Evolutionary conservation across 805 yeast species (phyloP).

Genomic region (Peterozyma toletana): DNA sequence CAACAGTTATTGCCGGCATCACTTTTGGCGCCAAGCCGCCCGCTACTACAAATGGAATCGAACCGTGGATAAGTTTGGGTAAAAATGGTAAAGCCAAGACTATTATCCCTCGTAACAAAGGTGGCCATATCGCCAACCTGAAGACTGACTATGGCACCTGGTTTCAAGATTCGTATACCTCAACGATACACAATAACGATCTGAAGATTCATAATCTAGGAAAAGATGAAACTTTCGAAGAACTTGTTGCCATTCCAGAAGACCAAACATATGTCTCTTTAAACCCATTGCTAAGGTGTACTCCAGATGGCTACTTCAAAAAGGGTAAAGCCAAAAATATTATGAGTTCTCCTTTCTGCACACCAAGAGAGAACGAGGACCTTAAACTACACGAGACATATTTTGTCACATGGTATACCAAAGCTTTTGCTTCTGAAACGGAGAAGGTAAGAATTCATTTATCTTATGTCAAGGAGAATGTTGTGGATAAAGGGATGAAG

Average conservation of each 20-base stretch:
- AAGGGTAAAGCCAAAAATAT: slow-evolving; percentile 53
- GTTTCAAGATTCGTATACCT: slow-evolving; percentile 64
- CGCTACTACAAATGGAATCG: slow-evolving; percentile 52
- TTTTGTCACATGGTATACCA: slow-evolving; percentile 77
- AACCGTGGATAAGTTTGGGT: slow-evolving; percentile 76
- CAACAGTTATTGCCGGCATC: slow-evolving; percentile 57
- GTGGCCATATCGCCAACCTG: slow-evolving; percentile 60
- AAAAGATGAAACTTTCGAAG: slow-evolving; percentile 49
- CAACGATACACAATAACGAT: slow-evolving; percentile 49
- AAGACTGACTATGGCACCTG: slow-evolving; percentile 71
- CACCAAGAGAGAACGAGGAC: slow-evolving; percentile 58
- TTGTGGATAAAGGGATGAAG: slow-evolving; percentile 49
- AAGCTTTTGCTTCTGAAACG: slow-evolving; percentile 48
- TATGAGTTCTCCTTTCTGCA: slow-evolving; percentile 75
- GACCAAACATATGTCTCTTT: slow-evolving; percentile 65
- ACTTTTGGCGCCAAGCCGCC: slow-evolving; percentile 68
- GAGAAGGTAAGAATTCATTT: slow-evolving; percentile 61
- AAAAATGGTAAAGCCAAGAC: slow-evolving; percentile 78
- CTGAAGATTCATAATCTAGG: slow-evolving; percentile 69
- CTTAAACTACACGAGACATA: slow-evolving; percentile 57
- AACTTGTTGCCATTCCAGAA: slow-evolving; percentile 52
- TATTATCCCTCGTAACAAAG: slow-evolving; percentile 65
- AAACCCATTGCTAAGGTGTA: slow-evolving; percentile 79
- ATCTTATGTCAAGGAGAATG: slow-evolving; percentile 53
- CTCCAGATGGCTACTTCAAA: slow-evolving; percentile 64